Evolutionary conservation across 2,329 filamentous ascomycete genomes (phyloP).

Genomic region (Calonectria multiphialidica): DNA sequence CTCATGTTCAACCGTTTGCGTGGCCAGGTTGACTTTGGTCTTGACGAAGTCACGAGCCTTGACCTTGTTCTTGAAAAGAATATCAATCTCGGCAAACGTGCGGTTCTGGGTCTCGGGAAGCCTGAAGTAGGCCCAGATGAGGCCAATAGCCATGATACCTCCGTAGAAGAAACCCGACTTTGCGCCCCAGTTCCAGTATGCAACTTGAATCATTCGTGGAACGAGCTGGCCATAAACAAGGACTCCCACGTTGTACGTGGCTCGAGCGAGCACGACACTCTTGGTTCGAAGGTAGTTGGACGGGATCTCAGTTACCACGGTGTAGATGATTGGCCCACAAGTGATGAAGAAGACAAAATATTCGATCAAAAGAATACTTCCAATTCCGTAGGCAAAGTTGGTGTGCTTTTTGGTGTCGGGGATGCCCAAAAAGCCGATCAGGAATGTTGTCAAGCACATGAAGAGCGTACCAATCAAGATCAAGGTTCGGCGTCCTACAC

Average conservation of each 20-base stretch:
- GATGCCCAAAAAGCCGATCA: constrained; percentile 67
- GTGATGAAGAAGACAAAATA: constrained; percentile 56
- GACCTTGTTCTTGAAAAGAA: constrained; percentile 62
- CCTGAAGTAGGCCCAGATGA: constrained; percentile 64
- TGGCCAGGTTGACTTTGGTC: constrained; percentile 42
- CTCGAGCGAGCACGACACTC: constrained; percentile 58
- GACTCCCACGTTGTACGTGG: constrained; percentile 60
- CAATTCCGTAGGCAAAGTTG: constrained; percentile 56
- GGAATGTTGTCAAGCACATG: constrained; percentile 39
- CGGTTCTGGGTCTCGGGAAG: constrained; percentile 66
- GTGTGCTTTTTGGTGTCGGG: constrained; percentile 56
- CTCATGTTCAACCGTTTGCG: neutral
- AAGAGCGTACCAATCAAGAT: constrained; percentile 58
- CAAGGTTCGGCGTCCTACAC: constrained; percentile 38
- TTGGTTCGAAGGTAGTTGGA: constrained; percentile 60
- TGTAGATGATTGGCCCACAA: constrained; percentile 77
- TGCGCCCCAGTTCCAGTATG: constrained; percentile 60
- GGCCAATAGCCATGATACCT: constrained; percentile 55
- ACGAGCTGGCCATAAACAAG: constrained; percentile 60
- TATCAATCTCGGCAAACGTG: constrained; percentile 67
- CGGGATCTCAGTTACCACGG: constrained; percentile 73
- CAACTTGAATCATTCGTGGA: constrained; percentile 59
- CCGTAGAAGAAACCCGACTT: constrained; percentile 61
- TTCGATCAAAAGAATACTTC: constrained; percentile 57
- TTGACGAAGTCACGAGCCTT: constrained; percentile 54